Base-by-base conservation (phyloP, 176 grass and related monocot genomes). In the Panicum miliaceum region DNA sequence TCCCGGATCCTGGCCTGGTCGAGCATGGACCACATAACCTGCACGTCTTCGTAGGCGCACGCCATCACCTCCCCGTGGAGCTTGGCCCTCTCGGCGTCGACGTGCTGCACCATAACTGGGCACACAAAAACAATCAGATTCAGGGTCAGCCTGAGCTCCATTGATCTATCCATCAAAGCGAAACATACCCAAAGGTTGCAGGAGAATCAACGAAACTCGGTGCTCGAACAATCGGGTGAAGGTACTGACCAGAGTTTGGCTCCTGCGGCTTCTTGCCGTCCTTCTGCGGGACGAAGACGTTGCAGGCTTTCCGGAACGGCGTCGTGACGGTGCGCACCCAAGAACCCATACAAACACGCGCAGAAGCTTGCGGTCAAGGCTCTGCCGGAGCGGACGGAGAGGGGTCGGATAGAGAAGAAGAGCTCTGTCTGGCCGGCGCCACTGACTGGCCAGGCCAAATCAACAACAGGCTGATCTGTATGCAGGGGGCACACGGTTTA, bases 1-100 rank as follows among this genome's bases (percentile, higher is more conserved):
- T 92, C 90, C 11, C 52, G 38, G 2, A 85, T 68, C 78, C 73
- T 88, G 50, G 92, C 89, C 75, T 95, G 88, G 84, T 92, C 90
- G 22, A 95, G 93, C 77, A 95, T 95, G 56, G 88, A 90, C 93
- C 93, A 92, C 93, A 95, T 92, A 43, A 95, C 90, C 62, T 88
- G 90, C 19, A 95, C 90, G 81, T 95, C 93, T 41, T 92, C 69
- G 74, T 95, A 92, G 4, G 88, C 40, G 79, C 93, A 95, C 27
- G 90, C 93, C 90, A 90, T 92, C 71, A 95, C 93, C 75, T 95
- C 93, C 12, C 90, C 90, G 51, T 89, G 90, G 16, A 95, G 93
- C 56, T 89, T 86, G n/a, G 83, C 82, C 36, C 87, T 80, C 53
- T 80, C 73, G 14, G 85, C 62, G 0, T 82, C 79, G 7, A 68